Conservation (phyloP, 495 filamentous ascomycete species). For the Clavariopsis aquatica region DNA sequence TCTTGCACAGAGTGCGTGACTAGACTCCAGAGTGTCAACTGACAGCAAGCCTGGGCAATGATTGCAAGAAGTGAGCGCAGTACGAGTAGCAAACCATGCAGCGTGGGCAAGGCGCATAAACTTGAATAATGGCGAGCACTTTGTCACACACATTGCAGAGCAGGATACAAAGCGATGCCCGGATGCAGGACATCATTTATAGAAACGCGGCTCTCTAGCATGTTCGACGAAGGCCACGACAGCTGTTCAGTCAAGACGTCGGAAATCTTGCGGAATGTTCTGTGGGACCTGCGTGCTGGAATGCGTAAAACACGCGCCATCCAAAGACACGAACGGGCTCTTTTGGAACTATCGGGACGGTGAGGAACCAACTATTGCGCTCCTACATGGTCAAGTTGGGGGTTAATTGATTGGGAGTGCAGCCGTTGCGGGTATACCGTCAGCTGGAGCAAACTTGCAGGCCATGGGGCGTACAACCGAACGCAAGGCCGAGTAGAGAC, state of each 20-base stretch:
- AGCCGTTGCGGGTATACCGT: background rate
- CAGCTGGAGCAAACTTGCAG: background rate
- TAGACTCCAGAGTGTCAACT: constrained; percentile 12
- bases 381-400: too few species aligned
- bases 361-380: too few species aligned
- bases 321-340: background rate
- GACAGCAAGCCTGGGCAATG: constrained; percentile 3
- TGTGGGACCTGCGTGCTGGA: background rate
- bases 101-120: background rate
- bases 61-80: background rate
- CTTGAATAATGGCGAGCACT: constrained; percentile 12
- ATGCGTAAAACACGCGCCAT: background rate
- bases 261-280: background rate
- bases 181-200: constrained; percentile 1
- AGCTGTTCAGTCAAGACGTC: too few species aligned
- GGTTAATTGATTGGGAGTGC: background rate
- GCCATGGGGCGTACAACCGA: background rate
- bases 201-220: background rate
- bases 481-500: background rate
- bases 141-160: constrained; percentile 22
- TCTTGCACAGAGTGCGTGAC: background rate
- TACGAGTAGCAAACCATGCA: constrained; percentile 25
- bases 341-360: too few species aligned
- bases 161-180: background rate
- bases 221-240: too few species aligned